phyloP scores from a whole-genome alignment of 1,139 yeast species.

The Sugiyamaella paludigena region DNA sequence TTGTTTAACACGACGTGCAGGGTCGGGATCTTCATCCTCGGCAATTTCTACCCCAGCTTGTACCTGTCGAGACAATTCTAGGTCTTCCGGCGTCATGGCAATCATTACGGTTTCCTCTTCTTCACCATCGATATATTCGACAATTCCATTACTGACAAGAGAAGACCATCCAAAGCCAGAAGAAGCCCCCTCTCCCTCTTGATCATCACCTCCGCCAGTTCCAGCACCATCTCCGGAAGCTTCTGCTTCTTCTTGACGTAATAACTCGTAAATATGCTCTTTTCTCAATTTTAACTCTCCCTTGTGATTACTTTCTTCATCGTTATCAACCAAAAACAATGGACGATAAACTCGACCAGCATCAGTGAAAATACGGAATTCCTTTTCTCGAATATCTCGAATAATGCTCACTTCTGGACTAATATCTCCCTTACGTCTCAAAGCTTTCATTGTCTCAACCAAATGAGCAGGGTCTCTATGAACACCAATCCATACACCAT shows the following conservation, averaged over 20 bases:
- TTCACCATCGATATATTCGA: conserved; percentile 94
- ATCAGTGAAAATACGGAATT: conserved; percentile 92
- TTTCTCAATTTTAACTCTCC: conserved; percentile 82
- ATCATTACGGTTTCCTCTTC: conserved; percentile 98
- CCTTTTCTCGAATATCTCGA: conserved; percentile 95
- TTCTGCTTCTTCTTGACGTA: conserved; percentile 47
- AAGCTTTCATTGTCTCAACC: conserved; percentile 84
- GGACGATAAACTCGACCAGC: conserved; percentile 99
- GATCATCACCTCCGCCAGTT: conserved; percentile 52
- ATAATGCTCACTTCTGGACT: conserved; percentile 95
- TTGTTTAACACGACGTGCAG: conserved; percentile 86
- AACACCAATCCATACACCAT: conserved; percentile 99
- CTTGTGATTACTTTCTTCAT: conserved; percentile 63
- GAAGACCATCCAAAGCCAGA: conserved; percentile 72
- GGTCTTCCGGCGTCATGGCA: conserved; percentile 98
- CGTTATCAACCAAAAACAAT: conserved; percentile 83
- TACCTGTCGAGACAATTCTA: conserved; percentile 63
- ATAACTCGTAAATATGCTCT: conserved; percentile 71
- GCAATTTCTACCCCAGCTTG: conserved; percentile 45
- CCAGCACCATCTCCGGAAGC: conserved; percentile 38
- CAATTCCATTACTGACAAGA: conserved; percentile 78
- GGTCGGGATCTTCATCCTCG: conserved; percentile 56
- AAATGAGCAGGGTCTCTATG: conserved; percentile 92
- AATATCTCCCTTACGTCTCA: conserved; percentile 94
- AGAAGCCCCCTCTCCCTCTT: conserved; percentile 45